Evolutionary conservation across 1,284 basidiomycete genomes (phyloP).

Genomic region (Rhodotorula sp.): DNA sequence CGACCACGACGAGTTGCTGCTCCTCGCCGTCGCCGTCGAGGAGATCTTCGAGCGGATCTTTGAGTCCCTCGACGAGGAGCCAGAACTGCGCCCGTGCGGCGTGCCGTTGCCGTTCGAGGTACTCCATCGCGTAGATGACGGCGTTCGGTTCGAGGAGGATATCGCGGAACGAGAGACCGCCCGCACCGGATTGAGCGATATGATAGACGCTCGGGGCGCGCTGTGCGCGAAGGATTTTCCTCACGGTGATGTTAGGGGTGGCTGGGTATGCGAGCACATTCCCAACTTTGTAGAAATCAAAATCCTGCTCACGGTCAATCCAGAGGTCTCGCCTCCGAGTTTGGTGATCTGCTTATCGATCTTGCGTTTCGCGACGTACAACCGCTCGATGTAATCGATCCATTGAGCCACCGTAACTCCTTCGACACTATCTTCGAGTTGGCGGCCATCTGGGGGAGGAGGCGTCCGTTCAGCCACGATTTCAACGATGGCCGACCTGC

Average conservation of each 20-base stretch:
- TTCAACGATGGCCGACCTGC: no score
- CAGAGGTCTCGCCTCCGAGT: slow-evolving; percentile 60
- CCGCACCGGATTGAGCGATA: neutral
- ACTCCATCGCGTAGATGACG: slow-evolving; percentile 94
- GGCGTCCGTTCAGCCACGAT: neutral
- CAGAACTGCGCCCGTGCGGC: slow-evolving; percentile 91
- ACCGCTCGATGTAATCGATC: slow-evolving; percentile 78
- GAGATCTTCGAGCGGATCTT: slow-evolving; percentile 79
- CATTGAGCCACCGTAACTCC: slow-evolving; percentile 54
- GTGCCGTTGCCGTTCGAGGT: slow-evolving; percentile 84
- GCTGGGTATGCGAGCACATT: no score
- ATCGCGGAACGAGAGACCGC: slow-evolving; percentile 57
- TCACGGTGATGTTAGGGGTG: no score
- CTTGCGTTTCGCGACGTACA: slow-evolving; percentile 80
- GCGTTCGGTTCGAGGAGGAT: slow-evolving; percentile 82
- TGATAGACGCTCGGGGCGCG: slow-evolving; percentile 7
- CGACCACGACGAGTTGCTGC: neutral
- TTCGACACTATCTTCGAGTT: slow-evolving; percentile 68
- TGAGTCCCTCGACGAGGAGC: slow-evolving; percentile 95
- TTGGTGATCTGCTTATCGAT: slow-evolving; percentile 79
- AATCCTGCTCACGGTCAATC: neutral
- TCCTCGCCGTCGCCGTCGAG: slow-evolving; percentile 3
- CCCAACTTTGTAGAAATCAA: no score
- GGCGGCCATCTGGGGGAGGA: slow-evolving; percentile 8
- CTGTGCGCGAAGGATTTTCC: no score